Conservation (phyloP, 306 rosid species). For the Quercus gilva region DNA sequence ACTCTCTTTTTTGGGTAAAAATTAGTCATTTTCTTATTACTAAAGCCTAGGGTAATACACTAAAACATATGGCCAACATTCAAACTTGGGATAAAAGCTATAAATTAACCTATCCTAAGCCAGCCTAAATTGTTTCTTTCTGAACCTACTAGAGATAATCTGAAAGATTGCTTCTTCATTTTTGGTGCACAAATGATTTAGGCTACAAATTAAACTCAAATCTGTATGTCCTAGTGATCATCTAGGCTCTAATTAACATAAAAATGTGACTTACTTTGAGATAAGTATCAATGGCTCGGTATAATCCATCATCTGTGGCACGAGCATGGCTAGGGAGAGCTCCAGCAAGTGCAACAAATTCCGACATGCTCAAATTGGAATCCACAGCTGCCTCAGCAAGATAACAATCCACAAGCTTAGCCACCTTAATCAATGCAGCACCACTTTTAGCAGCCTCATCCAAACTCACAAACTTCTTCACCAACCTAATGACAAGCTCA, state of each 20-base stretch:
- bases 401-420: slow-evolving; percentile 72
- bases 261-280: slow-evolving; percentile 59
- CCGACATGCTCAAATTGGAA: slow-evolving; percentile 48
- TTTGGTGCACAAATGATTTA: no score
- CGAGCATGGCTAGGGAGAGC: slow-evolving; percentile 79
- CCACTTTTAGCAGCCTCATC: slow-evolving; percentile 58
- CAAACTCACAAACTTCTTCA: slow-evolving; percentile 58
- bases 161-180: no score
- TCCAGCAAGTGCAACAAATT: slow-evolving; percentile 60
- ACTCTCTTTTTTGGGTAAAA: background rate
- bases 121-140: background rate
- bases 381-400: slow-evolving; percentile 84
- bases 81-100: no score
- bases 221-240: no score
- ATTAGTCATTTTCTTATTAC: background rate
- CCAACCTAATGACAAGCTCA: slow-evolving; percentile 63
- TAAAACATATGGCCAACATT: no score
- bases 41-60: background rate
- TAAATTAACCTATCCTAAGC: background rate
- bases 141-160: no score
- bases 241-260: background rate
- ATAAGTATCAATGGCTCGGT: slow-evolving; percentile 89
- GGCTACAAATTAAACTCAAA: no score
- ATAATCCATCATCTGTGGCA: slow-evolving; percentile 78
- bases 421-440: slow-evolving; percentile 69